Evolutionary conservation across 768 basidiomycete genomes (phyloP).

Genomic region (Coprinellus micaceus): DNA sequence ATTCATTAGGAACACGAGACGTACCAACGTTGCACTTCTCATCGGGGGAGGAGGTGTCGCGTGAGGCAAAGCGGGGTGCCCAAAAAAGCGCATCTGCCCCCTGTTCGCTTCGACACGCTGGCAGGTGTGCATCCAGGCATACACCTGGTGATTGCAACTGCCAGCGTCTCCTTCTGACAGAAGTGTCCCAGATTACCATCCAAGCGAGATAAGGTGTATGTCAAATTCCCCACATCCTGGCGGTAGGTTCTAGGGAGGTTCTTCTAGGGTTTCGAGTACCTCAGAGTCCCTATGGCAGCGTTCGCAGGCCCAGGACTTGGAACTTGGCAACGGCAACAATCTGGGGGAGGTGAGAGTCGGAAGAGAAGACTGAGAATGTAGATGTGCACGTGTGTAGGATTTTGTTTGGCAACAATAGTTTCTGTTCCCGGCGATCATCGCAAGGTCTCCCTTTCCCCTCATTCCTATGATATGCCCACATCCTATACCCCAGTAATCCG

Average conservation of each 20-base stretch:
- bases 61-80: too few species aligned
- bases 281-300: neutral
- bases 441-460: neutral
- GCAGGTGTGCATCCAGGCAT: neutral
- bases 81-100: neutral
- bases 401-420: slow-evolving; percentile 9
- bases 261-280: neutral
- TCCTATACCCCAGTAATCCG: slow-evolving; percentile 5
- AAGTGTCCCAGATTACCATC: neutral
- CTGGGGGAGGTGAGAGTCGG: neutral
- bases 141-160: neutral
- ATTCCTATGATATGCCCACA: slow-evolving; percentile 5
- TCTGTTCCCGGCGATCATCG: neutral
- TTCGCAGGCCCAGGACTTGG: neutral
- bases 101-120: neutral
- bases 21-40: too few species aligned
- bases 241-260: too few species aligned
- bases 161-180: neutral
- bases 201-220: neutral
- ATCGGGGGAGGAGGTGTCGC: too few species aligned
- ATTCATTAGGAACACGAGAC: too few species aligned
- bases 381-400: slow-evolving; percentile 24
- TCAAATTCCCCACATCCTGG: neutral
- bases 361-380: neutral
- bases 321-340: neutral